A percentile compares a stretch with the other conserved stretches of the same genome.
Conservation (phyloP, 2,329 filamentous ascomycete genomes). For the Pseudocercospora eumusae region DNA sequence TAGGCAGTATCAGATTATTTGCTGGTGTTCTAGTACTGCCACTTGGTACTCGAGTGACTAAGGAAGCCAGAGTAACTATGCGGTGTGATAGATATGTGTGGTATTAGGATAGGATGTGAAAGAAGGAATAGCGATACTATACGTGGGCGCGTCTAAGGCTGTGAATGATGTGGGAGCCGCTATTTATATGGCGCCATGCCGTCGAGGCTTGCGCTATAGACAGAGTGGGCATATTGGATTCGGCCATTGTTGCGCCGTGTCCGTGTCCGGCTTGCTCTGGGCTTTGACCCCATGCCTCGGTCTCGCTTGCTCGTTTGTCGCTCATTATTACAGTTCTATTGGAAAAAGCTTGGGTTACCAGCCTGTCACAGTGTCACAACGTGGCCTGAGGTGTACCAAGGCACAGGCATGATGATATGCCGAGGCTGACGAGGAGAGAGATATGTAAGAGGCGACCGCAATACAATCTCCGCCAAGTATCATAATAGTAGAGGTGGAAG, state of each 20-base stretch:
- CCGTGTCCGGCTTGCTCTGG: not conserved
- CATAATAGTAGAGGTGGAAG: not conserved
- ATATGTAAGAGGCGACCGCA: conserved; percentile 5
- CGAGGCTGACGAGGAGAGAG: not conserved
- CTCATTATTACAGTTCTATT: too few species aligned
- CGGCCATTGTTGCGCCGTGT: conserved; percentile 5
- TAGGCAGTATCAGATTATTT: not conserved
- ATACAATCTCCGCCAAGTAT: not conserved
- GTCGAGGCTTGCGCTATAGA: conserved; percentile 4
- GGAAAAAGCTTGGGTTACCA: conserved; percentile 1
- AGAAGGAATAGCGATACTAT: conserved; percentile 3
- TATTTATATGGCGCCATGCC: conserved; percentile 10
- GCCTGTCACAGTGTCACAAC: not conserved
- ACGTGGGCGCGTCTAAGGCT: not conserved
- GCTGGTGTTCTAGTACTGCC: not conserved
- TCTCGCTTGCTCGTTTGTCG: not conserved
- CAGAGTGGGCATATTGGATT: conserved; percentile 3
- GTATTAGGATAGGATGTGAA: conserved; percentile 3
- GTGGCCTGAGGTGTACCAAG: conserved; percentile 5
- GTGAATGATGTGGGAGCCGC: not conserved
- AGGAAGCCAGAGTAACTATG: not conserved
- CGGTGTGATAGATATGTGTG: not conserved
- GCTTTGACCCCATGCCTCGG: not conserved
- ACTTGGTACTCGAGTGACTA: not conserved
- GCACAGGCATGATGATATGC: too few species aligned